A percentile compares a stretch with the other conserved stretches of the same genome.
These are phyloP conservation scores for Acer campestre DNA, from an alignment of 345 rosid species.

Conservation along the genomic window DNA sequence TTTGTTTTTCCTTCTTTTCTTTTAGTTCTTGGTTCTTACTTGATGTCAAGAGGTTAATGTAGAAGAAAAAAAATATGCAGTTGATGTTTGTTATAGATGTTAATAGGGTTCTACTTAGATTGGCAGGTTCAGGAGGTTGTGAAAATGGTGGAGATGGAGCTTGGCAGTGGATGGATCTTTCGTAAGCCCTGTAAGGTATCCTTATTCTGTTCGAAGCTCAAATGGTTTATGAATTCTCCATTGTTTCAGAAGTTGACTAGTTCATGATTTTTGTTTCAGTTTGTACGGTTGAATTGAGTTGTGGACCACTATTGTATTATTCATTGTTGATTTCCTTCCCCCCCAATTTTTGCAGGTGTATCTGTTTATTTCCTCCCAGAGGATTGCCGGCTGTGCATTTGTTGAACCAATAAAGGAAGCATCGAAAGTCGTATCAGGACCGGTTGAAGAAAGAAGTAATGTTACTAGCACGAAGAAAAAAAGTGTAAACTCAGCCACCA, in stretches of 20 bases:
- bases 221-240: not conserved
- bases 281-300: not conserved
- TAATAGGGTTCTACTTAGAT: not conserved
- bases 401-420: conserved; percentile 86
- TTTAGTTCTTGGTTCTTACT: not conserved
- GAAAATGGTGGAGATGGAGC: conserved; percentile 80
- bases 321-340: not conserved
- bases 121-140: conserved; percentile 75
- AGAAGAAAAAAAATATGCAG: not conserved
- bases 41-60: not conserved
- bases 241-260: not conserved
- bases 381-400: conserved; percentile 73
- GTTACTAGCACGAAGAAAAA: conserved; percentile 26
- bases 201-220: not conserved
- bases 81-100: conserved; percentile 2
- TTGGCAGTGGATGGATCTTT: conserved; percentile 82
- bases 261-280: not conserved
- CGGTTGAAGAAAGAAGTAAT: conserved; percentile 25
- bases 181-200: conserved; percentile 70
- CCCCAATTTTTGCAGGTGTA: conserved; percentile 56
- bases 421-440: conserved; percentile 50
- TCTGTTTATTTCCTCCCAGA: conserved; percentile 55
- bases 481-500: conserved; percentile 42
- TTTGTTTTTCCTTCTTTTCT: too few relatives aligned
- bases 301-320: not conserved